Conservation (phyloP, 805 yeast species). For the Lachancea sp. region DNA sequence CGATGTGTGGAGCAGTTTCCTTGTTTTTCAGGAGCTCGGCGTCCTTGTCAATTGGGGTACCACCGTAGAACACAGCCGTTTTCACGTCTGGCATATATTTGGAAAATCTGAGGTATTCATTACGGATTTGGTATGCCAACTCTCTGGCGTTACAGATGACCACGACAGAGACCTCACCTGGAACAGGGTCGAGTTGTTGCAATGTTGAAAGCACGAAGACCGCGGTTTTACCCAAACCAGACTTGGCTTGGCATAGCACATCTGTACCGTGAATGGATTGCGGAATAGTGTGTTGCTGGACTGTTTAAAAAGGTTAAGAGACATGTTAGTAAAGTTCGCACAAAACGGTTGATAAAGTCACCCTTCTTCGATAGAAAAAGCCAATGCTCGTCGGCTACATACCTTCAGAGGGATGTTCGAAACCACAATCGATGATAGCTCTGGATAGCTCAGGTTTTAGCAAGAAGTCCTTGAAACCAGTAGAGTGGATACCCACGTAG, state of each 20-base stretch:
- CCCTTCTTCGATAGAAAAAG: neutral
- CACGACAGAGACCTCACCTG: slow-evolving; percentile 91
- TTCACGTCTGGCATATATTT: slow-evolving; percentile 97
- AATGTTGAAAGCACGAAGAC: slow-evolving; percentile 92
- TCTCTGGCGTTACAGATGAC: slow-evolving; percentile 98
- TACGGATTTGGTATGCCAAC: slow-evolving; percentile 95
- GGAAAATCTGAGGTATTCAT: slow-evolving; percentile 95
- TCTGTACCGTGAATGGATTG: slow-evolving; percentile 97
- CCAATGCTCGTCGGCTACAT: slow-evolving; percentile 32
- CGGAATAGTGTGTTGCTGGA: slow-evolving; percentile 97
- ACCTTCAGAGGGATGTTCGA: slow-evolving; percentile 99
- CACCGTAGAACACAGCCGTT: slow-evolving; percentile 97
- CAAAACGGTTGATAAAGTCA: neutral
- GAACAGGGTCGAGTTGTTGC: slow-evolving; percentile 95
- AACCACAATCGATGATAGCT: slow-evolving; percentile 98
- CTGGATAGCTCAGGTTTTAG: slow-evolving; percentile 94
- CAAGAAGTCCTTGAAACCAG: slow-evolving; percentile 96
- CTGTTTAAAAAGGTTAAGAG: slow-evolving; percentile 40
- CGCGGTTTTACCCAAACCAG: slow-evolving; percentile 99
- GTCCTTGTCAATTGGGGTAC: slow-evolving; percentile 80
- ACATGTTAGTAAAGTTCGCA: slow-evolving; percentile 3
- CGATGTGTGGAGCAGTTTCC: slow-evolving; percentile 92
- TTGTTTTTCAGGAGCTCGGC: slow-evolving; percentile 82
- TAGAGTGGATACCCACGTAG: slow-evolving; percentile 95
- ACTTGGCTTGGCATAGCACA: slow-evolving; percentile 97